A percentile compares a stretch with the other conserved stretches of the same genome.
Conservation (phyloP, 768 basidiomycete genomes). For the Russula emetica region DNA sequence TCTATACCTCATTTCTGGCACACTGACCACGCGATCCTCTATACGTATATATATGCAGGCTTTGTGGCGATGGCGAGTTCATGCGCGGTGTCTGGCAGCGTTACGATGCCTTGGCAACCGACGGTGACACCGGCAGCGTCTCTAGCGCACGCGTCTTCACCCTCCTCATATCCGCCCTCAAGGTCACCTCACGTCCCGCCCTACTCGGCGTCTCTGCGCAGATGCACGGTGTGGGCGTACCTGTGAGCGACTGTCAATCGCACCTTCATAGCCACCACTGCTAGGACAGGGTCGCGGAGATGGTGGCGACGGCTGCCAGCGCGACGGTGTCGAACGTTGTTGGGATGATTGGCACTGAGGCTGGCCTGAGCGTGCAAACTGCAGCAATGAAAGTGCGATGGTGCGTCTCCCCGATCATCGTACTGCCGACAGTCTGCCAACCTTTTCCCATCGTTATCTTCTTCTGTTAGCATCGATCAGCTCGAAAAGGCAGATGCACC, state of each 20-base stretch:
- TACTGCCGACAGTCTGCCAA: slow-evolving; percentile 7
- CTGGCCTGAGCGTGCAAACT: slow-evolving; percentile 64
- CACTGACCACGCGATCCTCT: too few relatives aligned
- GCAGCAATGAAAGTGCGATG: slow-evolving; percentile 90
- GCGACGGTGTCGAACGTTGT: slow-evolving; percentile 80
- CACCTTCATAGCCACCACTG: slow-evolving; percentile 54
- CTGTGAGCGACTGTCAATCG: slow-evolving; percentile 36
- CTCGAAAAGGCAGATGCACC: slow-evolving; percentile 96
- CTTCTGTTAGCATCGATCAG: slow-evolving; percentile 77
- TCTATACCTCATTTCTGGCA: neutral
- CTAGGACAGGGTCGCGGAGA: slow-evolving; percentile 67
- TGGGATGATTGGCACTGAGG: slow-evolving; percentile 73
- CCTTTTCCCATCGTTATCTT: neutral
- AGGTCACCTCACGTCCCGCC: slow-evolving; percentile 84
- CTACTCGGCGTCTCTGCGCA: slow-evolving; percentile 75
- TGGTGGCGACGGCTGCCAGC: slow-evolving; percentile 77
- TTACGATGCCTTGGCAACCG: slow-evolving; percentile 33
- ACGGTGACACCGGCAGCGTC: slow-evolving; percentile 53
- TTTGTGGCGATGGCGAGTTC: slow-evolving; percentile 25
- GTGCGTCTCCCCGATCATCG: slow-evolving; percentile 41
- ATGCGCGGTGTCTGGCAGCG: slow-evolving; percentile 23
- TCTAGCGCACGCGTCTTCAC: slow-evolving; percentile 73
- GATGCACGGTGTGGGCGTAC: slow-evolving; percentile 76
- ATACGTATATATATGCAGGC: neutral
- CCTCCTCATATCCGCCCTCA: slow-evolving; percentile 75